A percentile compares a stretch with the other conserved stretches of the same genome.
Conservation (phyloP, 768 basidiomycete species). For the Botryobasidium botryosum region DNA sequence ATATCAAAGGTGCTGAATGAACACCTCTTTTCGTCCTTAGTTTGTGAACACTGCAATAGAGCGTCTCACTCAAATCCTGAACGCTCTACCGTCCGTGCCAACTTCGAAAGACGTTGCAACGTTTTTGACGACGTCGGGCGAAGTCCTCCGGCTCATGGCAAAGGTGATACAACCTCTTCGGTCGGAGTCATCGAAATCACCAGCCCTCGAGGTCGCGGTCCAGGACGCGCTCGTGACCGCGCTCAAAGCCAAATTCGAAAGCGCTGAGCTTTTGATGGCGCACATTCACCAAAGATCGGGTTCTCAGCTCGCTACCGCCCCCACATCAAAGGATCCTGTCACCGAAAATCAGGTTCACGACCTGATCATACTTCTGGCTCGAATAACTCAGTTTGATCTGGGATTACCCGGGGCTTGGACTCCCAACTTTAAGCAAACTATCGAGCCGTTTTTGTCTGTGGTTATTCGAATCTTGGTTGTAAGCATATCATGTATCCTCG, state of each 20-base stretch:
- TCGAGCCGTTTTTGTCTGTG: not conserved
- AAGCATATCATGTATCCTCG: not conserved
- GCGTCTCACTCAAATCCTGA: conserved; percentile 6
- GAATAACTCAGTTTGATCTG: conserved; percentile 7
- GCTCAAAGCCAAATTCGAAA: not conserved
- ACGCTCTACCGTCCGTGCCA: not conserved
- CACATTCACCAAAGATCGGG: not conserved
- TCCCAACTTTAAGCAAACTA: conserved; percentile 1
- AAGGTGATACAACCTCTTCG: conserved; percentile 2
- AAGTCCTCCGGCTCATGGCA: conserved; percentile 10
- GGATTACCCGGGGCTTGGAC: conserved; percentile 8
- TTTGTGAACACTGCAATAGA: conserved; percentile 8
- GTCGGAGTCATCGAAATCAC: not conserved
- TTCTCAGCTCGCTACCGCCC: not conserved
- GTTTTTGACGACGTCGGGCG: conserved; percentile 7
- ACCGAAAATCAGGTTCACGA: conserved; percentile 2
- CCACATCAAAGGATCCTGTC: no score
- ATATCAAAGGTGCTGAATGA: no score
- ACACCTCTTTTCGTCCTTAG: not conserved
- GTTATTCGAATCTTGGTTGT: conserved; percentile 7
- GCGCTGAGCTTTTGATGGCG: not conserved
- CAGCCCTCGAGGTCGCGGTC: not conserved
- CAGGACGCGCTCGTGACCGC: not conserved
- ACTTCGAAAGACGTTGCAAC: not conserved
- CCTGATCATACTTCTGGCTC: conserved; percentile 5